These are phyloP conservation scores for Chlamydomonas sp. DNA, from an alignment of 139 green algal species.

Conservation along the genomic window DNA sequence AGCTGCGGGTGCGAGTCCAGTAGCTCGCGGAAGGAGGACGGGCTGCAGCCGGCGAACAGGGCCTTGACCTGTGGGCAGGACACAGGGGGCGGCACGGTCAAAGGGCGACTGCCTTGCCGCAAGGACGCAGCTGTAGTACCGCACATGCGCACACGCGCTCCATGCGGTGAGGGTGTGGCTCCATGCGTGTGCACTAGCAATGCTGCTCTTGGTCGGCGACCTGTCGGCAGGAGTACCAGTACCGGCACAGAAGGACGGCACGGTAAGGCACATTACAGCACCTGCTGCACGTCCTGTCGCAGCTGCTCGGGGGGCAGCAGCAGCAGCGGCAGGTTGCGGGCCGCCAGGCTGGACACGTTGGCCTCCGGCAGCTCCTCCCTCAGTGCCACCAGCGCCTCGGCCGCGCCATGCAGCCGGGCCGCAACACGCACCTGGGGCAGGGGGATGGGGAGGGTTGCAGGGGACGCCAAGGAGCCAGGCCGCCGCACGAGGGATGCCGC, in stretches of 20 bases:
- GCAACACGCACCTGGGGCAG: constrained; percentile 26
- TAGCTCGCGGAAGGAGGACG: background rate
- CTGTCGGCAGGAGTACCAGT: background rate
- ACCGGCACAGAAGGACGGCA: background rate
- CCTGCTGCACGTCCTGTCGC: background rate
- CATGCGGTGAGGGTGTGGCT: background rate
- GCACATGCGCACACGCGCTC: background rate
- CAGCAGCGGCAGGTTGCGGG: background rate
- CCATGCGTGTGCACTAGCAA: background rate
- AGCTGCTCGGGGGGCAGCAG: constrained; percentile 4
- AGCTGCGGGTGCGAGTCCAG: constrained; percentile 13
- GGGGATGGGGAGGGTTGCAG: background rate
- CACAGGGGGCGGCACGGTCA: background rate
- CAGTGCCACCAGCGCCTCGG: constrained; percentile 15
- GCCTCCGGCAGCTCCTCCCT: constrained; percentile 14
- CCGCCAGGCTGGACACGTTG: constrained; percentile 15
- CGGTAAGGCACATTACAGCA: background rate
- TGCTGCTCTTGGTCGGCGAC: background rate
- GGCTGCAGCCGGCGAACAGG: constrained; percentile 1
- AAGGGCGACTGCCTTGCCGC: background rate
- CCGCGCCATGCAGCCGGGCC: background rate
- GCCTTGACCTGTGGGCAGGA: background rate
- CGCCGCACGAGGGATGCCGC: background rate
- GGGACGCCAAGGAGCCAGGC: background rate
- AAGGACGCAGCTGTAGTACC: background rate